Percentiles rank a stretch among this genome's conserved stretches.
Evolutionary conservation across 805 yeast species (phyloP).

Genomic region (Saccharomycopsis fodiens): DNA sequence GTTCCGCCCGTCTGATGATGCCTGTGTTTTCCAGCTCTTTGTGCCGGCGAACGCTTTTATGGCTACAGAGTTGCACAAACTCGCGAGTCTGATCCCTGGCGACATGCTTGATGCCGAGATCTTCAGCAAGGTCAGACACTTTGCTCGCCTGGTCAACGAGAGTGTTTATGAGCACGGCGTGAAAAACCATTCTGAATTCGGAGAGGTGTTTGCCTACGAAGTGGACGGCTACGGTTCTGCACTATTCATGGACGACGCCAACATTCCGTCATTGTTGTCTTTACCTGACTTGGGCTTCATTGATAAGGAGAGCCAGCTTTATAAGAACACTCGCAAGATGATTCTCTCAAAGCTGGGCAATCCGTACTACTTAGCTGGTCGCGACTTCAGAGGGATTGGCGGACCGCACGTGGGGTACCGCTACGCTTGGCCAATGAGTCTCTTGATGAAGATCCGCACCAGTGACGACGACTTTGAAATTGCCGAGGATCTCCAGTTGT

Average conservation of each 20-base stretch:
- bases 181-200: slow-evolving; percentile 59
- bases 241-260: slow-evolving; percentile 83
- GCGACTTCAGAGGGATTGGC: slow-evolving; percentile 67
- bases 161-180: slow-evolving; percentile 53
- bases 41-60: slow-evolving; percentile 82
- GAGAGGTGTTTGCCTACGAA: slow-evolving; percentile 80
- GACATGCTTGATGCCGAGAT: slow-evolving; percentile 12
- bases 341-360: slow-evolving; percentile 60
- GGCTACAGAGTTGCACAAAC: slow-evolving; percentile 49
- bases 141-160: slow-evolving; percentile 14
- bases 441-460: slow-evolving; percentile 69
- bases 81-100: slow-evolving; percentile 25
- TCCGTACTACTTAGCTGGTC: slow-evolving; percentile 68
- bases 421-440: slow-evolving; percentile 88
- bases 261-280: slow-evolving; percentile 73
- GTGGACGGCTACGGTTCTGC: slow-evolving; percentile 80
- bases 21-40: slow-evolving; percentile 46
- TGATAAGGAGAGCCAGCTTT: slow-evolving; percentile 43
- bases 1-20: slow-evolving; percentile 47
- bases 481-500: slow-evolving; percentile 34
- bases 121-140: background rate
- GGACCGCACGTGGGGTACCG: slow-evolving; percentile 84
- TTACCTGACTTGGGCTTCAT: slow-evolving; percentile 73
- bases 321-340: slow-evolving; percentile 76
- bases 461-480: slow-evolving; percentile 68